Evolutionary conservation across 73 alveolate genomes (phyloP), one percentile per base, ranked within the genome.

Genomic region (Halteria grandinella): DNA sequence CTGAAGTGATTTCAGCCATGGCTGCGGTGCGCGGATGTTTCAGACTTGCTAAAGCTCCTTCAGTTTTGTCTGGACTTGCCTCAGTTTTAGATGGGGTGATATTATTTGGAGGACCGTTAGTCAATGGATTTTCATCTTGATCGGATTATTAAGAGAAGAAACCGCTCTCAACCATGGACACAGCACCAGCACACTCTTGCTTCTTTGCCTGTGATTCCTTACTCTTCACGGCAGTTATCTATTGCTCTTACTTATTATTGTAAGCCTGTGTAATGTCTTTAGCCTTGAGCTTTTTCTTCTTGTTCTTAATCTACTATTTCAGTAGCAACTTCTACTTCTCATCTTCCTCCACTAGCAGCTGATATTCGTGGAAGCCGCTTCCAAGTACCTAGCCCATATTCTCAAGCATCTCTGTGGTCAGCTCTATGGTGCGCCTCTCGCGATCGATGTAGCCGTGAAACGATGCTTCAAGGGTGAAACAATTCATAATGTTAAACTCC

Each of bases 391-490:
- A 71, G 10, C 88, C 88, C 81, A 77, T 77, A 12, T 77, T 31
- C 18, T 1, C n/a, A 32, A 70, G 34, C 20, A 24, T 39, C 34
- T 62, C 73, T 23, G 88, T 48, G 23, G 88, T 59, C 18, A 77
- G 44, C 6, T 57, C 51, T n/a, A 48, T 47, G 1, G 71, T 54
- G 33, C 41, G 25, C 33, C 83, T 12, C 20, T 64, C 77, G 18
- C 59, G 29, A 41, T 78, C 51, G 7, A 78, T 29, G 43, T 20
- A 78, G 1, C 88, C 94, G 45, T 85, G 78, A 55, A 80, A 75
- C 0, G 89, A 77, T 5, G 89, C 74, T 63, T 85, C 94, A 8
- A 85, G 33, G 37, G 94, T 85, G 48, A 76, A 85, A 24, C 84
- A 44, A 39, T 54, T 75, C 71, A 51, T 53, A 6, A 85, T 78